phyloP scores from a whole-genome alignment of 2,329 filamentous ascomycete species.

The Colletotrichum sojae region DNA sequence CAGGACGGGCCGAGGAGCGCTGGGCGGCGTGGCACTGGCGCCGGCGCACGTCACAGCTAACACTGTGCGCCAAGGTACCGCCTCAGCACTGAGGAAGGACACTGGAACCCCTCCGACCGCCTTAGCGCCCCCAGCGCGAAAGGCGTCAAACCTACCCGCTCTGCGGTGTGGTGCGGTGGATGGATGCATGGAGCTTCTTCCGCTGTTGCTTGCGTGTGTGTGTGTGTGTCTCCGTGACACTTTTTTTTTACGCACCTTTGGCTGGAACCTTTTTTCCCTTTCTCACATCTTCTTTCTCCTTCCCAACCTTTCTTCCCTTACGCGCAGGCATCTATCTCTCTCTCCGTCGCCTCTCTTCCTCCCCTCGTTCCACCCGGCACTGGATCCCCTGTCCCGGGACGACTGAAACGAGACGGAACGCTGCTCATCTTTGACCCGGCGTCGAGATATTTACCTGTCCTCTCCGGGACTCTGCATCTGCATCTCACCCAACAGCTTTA shows the following conservation, averaged over 20 bases:
- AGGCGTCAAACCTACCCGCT: slow-evolving; percentile 20
- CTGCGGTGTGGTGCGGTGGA: background rate
- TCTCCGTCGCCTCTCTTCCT: background rate
- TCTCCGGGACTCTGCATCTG: no score
- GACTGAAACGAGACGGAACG: slow-evolving; percentile 27
- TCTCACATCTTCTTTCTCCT: background rate
- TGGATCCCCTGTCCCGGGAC: background rate
- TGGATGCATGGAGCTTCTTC: slow-evolving; percentile 16
- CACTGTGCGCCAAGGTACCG: slow-evolving; percentile 12
- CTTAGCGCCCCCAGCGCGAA: slow-evolving; percentile 21
- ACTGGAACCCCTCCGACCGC: background rate
- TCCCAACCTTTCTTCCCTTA: background rate
- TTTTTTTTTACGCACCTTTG: background rate
- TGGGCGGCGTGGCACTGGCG: slow-evolving; percentile 9
- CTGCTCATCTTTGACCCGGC: slow-evolving; percentile 23
- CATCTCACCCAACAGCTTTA: no score
- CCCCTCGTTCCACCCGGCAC: background rate
- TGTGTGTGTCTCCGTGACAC: background rate
- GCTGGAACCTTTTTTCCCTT: background rate
- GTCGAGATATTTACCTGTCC: slow-evolving; percentile 11
- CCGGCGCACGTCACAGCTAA: slow-evolving; percentile 15
- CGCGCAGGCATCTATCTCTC: background rate
- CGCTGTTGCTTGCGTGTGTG: slow-evolving; percentile 2
- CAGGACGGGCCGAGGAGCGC: slow-evolving; percentile 3
- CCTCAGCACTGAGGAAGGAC: background rate